Base-by-base conservation (phyloP, 2,329 filamentous ascomycete genomes). In the Grosmannia serpens region DNA sequence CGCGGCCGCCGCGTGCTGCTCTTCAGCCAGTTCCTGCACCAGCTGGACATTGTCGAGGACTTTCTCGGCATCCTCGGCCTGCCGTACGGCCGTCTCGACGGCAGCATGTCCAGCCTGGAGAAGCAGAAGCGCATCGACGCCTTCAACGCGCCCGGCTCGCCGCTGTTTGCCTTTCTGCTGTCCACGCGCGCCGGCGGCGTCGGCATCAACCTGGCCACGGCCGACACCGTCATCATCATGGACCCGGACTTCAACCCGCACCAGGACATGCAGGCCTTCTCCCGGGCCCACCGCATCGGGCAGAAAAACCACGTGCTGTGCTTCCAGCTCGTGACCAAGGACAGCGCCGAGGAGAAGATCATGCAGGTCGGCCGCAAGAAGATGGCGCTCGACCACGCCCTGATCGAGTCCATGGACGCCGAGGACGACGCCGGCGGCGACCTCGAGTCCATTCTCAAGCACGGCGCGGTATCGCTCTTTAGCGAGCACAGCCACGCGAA, bases 211-310 rank as follows among this genome's bases (percentile, higher is more conserved):
- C 79, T 99, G 58, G 94, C 94, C 0, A 96, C 91, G 9, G 94
- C 94, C 3, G 94, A 99, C 68, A 99, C 94, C 0, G 95, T 99
- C 61, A 96, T 99, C 63, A 96, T 99, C 64, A 84, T 97, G 64
- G 91, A 99, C 66, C 90, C 90, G 0, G 94, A 99, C 68, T 97
- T 95, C 76, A 99, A 99, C 62, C 94, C 94, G 0, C 94, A 99
- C 68, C 94, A 99, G 71, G 95, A 99, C 67, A 88, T 99, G 47
- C 94, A 99, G 70, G 94, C 94, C 0, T 79, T 99, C 33, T 95
- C 92, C 33, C 85, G 95, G 63, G 94, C 92, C 22, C 94, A 99
- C 71, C 87, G 94, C 29, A 97, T 99, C 62, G 95, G 95, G 0
- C 95, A 99, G 71, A 90, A 91, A 71, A 91, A 94, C 64, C 96